A percentile compares a stretch with the other conserved stretches of the same genome.
Evolutionary conservation across 2,329 filamentous ascomycete genomes (phyloP).

Genomic region (Beauveria caledonica): DNA sequence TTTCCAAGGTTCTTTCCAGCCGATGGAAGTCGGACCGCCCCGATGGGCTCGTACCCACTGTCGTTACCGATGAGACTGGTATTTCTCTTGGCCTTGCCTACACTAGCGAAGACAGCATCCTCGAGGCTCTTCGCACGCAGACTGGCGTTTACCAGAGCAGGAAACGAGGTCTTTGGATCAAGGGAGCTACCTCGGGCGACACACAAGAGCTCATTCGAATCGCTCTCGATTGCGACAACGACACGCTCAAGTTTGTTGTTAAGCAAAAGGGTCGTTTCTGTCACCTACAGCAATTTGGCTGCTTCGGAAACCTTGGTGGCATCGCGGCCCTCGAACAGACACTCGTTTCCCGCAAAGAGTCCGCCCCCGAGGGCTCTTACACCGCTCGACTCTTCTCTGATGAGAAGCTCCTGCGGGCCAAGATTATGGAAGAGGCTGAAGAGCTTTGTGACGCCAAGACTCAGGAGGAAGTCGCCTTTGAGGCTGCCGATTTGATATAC

Average conservation of each 20-base stretch:
- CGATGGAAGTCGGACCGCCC: conserved; percentile 73
- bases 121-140: conserved; percentile 71
- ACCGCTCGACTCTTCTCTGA: conserved; percentile 90
- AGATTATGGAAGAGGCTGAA: conserved; percentile 97
- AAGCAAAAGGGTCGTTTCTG: conserved; percentile 90
- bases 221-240: conserved; percentile 84
- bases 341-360: conserved; percentile 68
- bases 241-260: conserved; percentile 85
- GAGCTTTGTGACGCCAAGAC: conserved; percentile 83
- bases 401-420: conserved; percentile 78
- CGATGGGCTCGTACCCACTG: conserved; percentile 79
- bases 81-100: conserved; percentile 84
- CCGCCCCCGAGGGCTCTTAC: conserved; percentile 84
- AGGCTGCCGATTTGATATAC: conserved; percentile 92
- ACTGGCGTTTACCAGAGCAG: conserved; percentile 90
- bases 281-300: conserved; percentile 84
- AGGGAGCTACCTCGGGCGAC: conserved; percentile 90
- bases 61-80: conserved; percentile 84
- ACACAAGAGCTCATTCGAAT: conserved; percentile 82
- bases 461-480: conserved; percentile 80
- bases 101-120: conserved; percentile 83
- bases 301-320: conserved; percentile 79
- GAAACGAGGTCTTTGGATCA: conserved; percentile 93
- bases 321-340: conserved; percentile 83
- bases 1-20: conserved; percentile 65